Evolutionary conservation across 495 filamentous ascomycete genomes (phyloP).

Genomic region (Penicillium waksmanii): DNA sequence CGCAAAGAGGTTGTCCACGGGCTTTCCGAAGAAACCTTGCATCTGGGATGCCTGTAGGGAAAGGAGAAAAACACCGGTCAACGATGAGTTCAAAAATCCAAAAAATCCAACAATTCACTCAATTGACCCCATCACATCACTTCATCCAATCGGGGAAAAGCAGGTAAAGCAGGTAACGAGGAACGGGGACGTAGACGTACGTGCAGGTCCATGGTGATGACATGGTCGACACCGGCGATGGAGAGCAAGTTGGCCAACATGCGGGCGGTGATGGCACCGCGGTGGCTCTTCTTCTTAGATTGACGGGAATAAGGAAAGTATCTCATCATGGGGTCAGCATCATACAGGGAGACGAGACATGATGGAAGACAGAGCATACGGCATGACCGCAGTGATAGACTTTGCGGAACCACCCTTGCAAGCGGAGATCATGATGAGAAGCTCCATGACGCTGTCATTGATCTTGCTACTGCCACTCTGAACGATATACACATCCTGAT

Average conservation of each 20-base stretch:
- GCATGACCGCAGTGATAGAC: conserved; percentile 97
- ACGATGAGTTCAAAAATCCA: neutral
- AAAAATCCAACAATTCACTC: neutral
- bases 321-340: conserved; percentile 53
- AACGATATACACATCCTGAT: conserved; percentile 98
- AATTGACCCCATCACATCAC: neutral
- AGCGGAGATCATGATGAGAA: conserved; percentile 97
- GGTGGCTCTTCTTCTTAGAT: conserved; percentile 98
- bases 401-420: conserved; percentile 97
- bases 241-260: conserved; percentile 95
- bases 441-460: conserved; percentile 98
- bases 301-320: conserved; percentile 99
- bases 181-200: conserved; percentile 43
- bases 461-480: conserved; percentile 96
- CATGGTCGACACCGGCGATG: conserved; percentile 93
- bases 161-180: conserved; percentile 1
- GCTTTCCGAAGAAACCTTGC: conserved; percentile 98
- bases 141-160: neutral
- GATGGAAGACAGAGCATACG: conserved; percentile 49
- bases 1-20: conserved; percentile 95
- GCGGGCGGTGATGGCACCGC: conserved; percentile 93
- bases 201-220: conserved; percentile 96
- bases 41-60: conserved; percentile 76
- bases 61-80: neutral
- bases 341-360: conserved; percentile 35